Evolutionary conservation across 495 filamentous ascomycete species (phyloP).

Genomic region (Gamarada debralockiae): DNA sequence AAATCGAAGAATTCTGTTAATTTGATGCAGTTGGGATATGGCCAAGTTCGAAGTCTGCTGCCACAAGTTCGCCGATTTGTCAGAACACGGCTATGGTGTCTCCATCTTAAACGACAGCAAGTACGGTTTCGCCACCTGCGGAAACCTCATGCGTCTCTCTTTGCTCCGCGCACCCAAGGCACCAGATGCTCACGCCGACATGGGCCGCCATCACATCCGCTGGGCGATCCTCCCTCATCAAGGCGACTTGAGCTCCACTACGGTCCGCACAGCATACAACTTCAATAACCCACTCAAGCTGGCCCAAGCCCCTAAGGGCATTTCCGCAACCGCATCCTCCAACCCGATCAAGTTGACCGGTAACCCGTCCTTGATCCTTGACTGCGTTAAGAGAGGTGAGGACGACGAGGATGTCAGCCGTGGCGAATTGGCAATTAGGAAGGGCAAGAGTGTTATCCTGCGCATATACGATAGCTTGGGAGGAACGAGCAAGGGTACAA

Average conservation of each 20-base stretch:
- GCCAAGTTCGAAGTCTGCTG: constrained; percentile 98
- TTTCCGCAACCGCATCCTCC: constrained; percentile 31
- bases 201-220: constrained; percentile 84
- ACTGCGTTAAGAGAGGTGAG: constrained; percentile 88
- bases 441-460: constrained; percentile 74
- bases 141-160: constrained; percentile 89
- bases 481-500: constrained; percentile 63
- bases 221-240: constrained; percentile 89
- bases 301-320: constrained; percentile 29
- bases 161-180: constrained; percentile 92
- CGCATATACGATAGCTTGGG: constrained; percentile 91
- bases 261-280: constrained; percentile 77
- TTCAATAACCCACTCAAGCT: constrained; percentile 82
- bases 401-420: constrained; percentile 86
- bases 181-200: constrained; percentile 93
- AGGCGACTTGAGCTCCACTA: constrained; percentile 64
- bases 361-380: constrained; percentile 64
- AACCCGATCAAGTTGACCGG: constrained; percentile 51
- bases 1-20: constrained; percentile 13
- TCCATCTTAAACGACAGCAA: constrained; percentile 95
- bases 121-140: constrained; percentile 90
- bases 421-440: constrained; percentile 62
- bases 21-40: constrained; percentile 83
- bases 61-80: constrained; percentile 96
- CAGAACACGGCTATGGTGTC: constrained; percentile 87